Evolutionary conservation across 768 basidiomycete species (phyloP).

Genomic region (Solioccasus polychromus): DNA sequence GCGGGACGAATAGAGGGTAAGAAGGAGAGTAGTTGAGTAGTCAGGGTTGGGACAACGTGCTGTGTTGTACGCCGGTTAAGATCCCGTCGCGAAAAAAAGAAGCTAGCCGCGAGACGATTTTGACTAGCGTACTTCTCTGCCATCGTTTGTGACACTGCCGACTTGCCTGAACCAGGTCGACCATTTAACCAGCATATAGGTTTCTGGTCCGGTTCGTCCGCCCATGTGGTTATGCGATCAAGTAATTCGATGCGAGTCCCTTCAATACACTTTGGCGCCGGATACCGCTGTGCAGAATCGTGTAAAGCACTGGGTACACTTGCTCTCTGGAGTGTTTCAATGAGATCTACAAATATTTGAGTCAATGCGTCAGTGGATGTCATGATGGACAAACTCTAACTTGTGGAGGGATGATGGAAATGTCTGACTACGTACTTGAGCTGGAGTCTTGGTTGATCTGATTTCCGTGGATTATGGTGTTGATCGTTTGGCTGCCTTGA

Average conservation of each 20-base stretch:
- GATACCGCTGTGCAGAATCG: conserved; percentile 19
- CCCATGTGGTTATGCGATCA: conserved; percentile 13
- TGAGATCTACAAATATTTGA: conserved; percentile 10
- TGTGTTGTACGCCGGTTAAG: conserved; percentile 20
- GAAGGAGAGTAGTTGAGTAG: conserved; percentile 26
- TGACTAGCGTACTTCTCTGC: conserved; percentile 23
- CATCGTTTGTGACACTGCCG: conserved; percentile 31
- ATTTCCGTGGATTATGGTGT: conserved; percentile 18
- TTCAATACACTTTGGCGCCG: conserved; percentile 21
- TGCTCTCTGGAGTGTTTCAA: conserved; percentile 12
- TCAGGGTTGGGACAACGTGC: conserved; percentile 31
- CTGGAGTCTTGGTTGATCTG: conserved; percentile 15
- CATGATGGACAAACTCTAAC: too few relatives aligned
- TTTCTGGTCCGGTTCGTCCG: conserved; percentile 6
- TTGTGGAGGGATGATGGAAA: too few relatives aligned
- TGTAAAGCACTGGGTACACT: conserved; percentile 19
- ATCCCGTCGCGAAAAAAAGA: conserved; percentile 35
- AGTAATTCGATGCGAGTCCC: conserved; percentile 22
- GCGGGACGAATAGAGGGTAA: conserved; percentile 23
- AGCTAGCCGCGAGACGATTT: conserved; percentile 30
- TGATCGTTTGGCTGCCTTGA: conserved; percentile 17
- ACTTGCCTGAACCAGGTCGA: conserved; percentile 26
- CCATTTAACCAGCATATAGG: conserved; percentile 26
- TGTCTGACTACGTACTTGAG: too few relatives aligned
- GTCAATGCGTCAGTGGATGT: too few relatives aligned